Evolutionary conservation across 140 eudicot species (phyloP).

Genomic region (Senecio squalidus): DNA sequence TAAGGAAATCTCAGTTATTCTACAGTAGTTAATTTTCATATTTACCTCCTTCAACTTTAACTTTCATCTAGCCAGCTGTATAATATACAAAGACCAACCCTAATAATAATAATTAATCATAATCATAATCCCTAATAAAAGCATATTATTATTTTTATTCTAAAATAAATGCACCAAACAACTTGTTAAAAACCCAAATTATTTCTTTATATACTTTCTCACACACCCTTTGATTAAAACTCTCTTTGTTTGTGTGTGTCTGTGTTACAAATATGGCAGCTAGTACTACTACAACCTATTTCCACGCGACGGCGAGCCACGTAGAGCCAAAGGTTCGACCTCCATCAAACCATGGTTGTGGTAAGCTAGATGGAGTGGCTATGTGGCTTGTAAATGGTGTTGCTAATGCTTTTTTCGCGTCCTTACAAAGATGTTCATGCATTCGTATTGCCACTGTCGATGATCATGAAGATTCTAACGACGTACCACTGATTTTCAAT

Average conservation of each 20-base stretch:
- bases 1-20: too few relatives aligned
- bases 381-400: conserved; percentile 83
- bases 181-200: too few relatives aligned
- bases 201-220: conserved; percentile 19
- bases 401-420: conserved; percentile 71
- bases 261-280: conserved; percentile 31
- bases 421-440: conserved; percentile 86
- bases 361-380: conserved; percentile 73
- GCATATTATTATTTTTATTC: not conserved
- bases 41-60: too few relatives aligned
- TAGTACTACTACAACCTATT: conserved; percentile 38
- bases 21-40: too few relatives aligned
- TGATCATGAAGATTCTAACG: conserved; percentile 50
- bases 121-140: conserved; percentile 2
- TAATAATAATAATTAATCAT: conserved; percentile 16
- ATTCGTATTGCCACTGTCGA: conserved; percentile 70
- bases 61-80: too few relatives aligned
- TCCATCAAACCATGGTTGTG: conserved; percentile 35
- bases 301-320: conserved; percentile 25
- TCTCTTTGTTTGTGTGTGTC: conserved; percentile 1
- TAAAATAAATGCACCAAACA: conserved; percentile 7
- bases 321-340: conserved; percentile 37
- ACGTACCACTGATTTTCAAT: conserved; percentile 59
- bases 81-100: conserved; percentile 13
- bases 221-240: not conserved